phyloP scores from a whole-genome alignment of 2,329 filamentous ascomycete genomes.

The Nakataea oryzae region DNA sequence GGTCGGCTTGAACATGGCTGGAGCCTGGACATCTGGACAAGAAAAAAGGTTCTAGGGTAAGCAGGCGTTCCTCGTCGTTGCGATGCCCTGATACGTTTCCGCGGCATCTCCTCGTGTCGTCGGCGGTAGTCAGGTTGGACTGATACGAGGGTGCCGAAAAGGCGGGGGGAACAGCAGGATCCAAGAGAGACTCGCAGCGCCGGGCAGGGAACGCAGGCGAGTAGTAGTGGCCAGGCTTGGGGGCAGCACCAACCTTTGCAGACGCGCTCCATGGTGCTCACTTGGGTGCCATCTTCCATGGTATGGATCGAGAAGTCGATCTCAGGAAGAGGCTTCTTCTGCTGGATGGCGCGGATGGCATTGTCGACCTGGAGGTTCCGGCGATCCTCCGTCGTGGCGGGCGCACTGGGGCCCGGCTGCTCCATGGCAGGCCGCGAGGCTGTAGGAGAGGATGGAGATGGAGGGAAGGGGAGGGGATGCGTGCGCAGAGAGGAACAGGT shows the following conservation, averaged over 20 bases:
- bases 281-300: constrained; percentile 94
- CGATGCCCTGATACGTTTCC: background rate
- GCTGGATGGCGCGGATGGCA: constrained; percentile 80
- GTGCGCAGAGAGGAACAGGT: background rate
- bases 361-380: constrained; percentile 66
- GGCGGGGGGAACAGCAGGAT: no score
- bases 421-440: constrained; percentile 32
- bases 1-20: constrained; percentile 83
- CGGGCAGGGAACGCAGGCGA: background rate
- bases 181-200: background rate
- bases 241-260: constrained; percentile 70
- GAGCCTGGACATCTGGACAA: constrained; percentile 82
- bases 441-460: background rate
- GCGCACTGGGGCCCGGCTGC: constrained; percentile 28
- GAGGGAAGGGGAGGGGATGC: background rate
- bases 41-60: constrained; percentile 9
- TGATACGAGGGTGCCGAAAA: background rate
- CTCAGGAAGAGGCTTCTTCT: constrained; percentile 93
- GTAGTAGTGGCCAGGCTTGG: no score
- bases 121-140: background rate
- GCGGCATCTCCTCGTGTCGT: background rate
- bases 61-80: constrained; percentile 10
- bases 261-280: constrained; percentile 90
- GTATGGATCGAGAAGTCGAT: constrained; percentile 98
- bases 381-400: constrained; percentile 28